Evolutionary conservation across 108 stramenopile species (phyloP).

Genomic region (Pinguiococcus pyrenoidosus): DNA sequence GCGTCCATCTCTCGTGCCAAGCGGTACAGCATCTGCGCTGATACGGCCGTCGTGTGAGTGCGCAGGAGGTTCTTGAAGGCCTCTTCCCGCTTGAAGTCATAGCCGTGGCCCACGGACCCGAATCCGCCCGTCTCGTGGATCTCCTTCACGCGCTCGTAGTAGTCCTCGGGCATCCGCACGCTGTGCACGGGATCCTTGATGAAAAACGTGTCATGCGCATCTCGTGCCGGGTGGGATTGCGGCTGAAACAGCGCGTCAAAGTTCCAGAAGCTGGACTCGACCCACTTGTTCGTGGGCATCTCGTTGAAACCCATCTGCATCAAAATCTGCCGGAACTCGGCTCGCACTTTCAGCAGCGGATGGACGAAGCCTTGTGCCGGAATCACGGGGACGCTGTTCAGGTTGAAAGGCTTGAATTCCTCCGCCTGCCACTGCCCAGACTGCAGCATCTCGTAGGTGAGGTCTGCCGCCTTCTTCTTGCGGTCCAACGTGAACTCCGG

Average conservation of each 20-base stretch:
- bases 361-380: constrained; percentile 82
- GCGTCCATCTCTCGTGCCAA: constrained; percentile 58
- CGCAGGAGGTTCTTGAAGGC: constrained; percentile 92
- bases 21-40: constrained; percentile 85
- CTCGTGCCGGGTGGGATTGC: constrained; percentile 95
- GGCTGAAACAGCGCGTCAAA: constrained; percentile 99
- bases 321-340: constrained; percentile 80
- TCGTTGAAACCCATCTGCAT: constrained; percentile 98
- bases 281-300: constrained; percentile 99
- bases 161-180: constrained; percentile 74
- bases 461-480: constrained; percentile 76
- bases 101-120: constrained; percentile 90
- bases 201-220: constrained; percentile 99
- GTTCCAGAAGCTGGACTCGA: constrained; percentile 98
- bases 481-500: constrained; percentile 60
- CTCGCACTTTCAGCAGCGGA: constrained; percentile 84
- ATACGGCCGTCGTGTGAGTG: constrained; percentile 96
- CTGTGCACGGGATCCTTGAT: constrained; percentile 82
- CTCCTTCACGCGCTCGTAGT: constrained; percentile 87
- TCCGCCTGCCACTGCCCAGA: constrained; percentile 68
- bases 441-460: constrained; percentile 94
- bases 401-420: constrained; percentile 93
- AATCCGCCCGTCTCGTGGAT: constrained; percentile 89
- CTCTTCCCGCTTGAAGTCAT: constrained; percentile 71
- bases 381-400: constrained; percentile 71